Conservation (phyloP, 169 alveolate genomes). For the Eimeria zaria region DNA sequence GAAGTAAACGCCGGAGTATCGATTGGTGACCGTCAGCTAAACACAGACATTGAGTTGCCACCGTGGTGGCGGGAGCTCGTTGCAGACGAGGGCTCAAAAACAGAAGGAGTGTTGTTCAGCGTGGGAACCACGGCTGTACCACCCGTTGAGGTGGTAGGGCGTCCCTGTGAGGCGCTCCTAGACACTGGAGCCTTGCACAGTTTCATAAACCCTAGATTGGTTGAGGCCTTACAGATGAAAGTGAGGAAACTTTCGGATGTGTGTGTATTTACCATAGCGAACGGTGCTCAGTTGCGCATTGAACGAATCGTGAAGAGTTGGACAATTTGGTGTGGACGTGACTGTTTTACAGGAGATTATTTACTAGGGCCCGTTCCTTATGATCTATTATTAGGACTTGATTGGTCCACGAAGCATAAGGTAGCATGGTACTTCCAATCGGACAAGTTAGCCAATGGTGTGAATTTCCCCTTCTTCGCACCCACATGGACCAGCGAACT, state of each 20-base stretch:
- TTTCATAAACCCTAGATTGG: not conserved
- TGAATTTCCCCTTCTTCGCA: not conserved
- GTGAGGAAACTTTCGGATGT: not conserved
- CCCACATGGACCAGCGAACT: not conserved
- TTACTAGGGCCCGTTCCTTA: conserved; percentile 27
- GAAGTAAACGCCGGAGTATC: not conserved
- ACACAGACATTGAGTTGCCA: not conserved
- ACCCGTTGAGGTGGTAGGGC: not conserved
- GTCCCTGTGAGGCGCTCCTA: not conserved
- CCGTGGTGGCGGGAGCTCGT: not conserved
- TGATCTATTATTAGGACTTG: not conserved
- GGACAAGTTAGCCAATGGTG: not conserved
- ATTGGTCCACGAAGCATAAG: not conserved
- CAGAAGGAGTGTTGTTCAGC: not conserved
- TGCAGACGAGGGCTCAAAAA: not conserved
- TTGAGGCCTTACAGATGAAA: not conserved
- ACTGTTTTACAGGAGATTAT: not conserved
- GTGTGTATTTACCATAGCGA: not conserved
- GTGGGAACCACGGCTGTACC: not conserved
- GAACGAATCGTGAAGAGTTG: not conserved
- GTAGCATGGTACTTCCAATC: conserved; percentile 18
- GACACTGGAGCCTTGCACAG: not conserved
- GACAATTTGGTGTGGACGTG: not conserved
- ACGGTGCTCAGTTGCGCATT: not conserved
- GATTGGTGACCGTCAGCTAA: not conserved